Evolutionary conservation across 345 rosid species (phyloP).

Genomic region (Eutrema heterophyllum): DNA sequence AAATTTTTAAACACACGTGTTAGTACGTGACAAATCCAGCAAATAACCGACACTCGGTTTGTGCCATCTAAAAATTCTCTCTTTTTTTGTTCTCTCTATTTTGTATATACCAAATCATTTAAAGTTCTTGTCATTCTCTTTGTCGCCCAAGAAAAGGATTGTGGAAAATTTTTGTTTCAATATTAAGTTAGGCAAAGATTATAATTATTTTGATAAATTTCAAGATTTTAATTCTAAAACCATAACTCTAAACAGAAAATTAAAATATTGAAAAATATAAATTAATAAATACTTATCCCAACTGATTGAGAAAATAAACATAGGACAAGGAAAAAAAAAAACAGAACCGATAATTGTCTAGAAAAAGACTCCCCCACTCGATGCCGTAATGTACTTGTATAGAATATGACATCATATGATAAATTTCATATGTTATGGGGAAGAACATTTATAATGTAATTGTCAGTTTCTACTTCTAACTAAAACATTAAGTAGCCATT

Average conservation of each 20-base stretch:
- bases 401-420: not conserved
- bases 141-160: constrained; percentile 13
- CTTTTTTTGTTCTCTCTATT: not conserved
- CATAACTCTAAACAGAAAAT: too few species aligned
- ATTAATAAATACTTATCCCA: too few species aligned
- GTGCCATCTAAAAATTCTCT: not conserved
- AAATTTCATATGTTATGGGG: not conserved
- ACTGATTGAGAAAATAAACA: not conserved
- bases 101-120: constrained; percentile 22
- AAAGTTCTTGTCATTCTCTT: constrained; percentile 22
- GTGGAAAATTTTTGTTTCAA: not conserved
- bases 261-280: too few species aligned
- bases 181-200: not conserved
- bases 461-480: not conserved
- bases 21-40: constrained; percentile 26
- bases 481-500: not conserved
- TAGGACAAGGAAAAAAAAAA: not conserved
- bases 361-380: not conserved
- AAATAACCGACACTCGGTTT: constrained; percentile 24
- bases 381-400: not conserved
- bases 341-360: not conserved
- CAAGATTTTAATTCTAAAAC: too few species aligned
- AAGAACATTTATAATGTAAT: not conserved
- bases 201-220: too few species aligned
- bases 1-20: constrained; percentile 20